These are phyloP conservation scores for Pleurozium schreberi DNA, from an alignment of 225 moss, liverwort and hornwort genomes.

Conservation along the genomic window DNA sequence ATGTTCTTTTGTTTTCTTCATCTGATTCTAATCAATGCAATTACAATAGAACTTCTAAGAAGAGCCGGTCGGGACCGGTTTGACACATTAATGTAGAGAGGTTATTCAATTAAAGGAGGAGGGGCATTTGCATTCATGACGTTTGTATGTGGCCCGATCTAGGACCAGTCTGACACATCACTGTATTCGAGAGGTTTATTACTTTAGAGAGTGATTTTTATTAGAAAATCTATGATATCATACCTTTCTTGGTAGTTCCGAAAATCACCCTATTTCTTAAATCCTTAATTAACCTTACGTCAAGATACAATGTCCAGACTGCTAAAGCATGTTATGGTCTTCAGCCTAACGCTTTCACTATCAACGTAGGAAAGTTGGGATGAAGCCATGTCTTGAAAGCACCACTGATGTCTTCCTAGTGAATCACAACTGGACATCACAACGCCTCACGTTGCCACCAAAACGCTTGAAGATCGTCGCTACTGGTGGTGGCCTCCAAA, in stretches of 20 bases:
- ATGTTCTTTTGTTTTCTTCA: neutral
- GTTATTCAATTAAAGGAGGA: no score
- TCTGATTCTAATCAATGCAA: neutral
- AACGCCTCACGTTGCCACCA: constrained; percentile 16
- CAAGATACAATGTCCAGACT: neutral
- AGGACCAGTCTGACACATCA: no score
- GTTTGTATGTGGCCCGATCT: no score
- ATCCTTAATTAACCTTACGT: neutral
- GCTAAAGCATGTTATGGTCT: neutral
- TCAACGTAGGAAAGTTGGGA: constrained; percentile 32
- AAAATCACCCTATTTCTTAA: neutral
- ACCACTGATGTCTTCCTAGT: neutral
- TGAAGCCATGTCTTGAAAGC: constrained; percentile 33
- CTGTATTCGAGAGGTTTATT: no score
- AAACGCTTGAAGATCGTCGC: constrained; percentile 7
- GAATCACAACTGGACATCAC: constrained; percentile 12
- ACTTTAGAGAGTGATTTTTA: no score
- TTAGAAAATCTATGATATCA: neutral
- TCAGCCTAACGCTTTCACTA: neutral
- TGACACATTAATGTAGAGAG: no score
- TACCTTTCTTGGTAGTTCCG: neutral
- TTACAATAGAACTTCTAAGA: no score
- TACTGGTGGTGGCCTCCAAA: constrained; percentile 12
- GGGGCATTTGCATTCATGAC: no score
- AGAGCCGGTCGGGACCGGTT: no score